These are phyloP conservation scores for Novymonas esmeraldas DNA, from an alignment of 208 protist genomes.

Conservation along the genomic window DNA sequence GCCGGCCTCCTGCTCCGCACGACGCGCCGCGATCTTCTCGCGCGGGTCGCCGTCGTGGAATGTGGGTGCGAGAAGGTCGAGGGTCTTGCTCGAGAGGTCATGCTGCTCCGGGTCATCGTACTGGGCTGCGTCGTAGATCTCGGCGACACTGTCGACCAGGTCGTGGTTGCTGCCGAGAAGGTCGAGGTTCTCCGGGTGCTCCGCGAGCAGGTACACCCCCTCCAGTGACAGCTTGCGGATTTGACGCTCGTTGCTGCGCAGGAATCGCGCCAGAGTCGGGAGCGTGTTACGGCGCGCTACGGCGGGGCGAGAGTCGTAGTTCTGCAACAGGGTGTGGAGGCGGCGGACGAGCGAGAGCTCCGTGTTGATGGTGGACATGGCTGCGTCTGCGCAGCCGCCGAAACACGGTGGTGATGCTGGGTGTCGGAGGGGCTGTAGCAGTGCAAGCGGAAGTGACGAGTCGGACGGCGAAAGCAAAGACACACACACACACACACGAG, in stretches of 20 bases:
- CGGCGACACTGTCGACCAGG: conserved; percentile 58
- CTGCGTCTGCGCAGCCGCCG: not conserved
- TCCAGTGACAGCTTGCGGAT: conserved; percentile 73
- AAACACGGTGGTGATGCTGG: not conserved
- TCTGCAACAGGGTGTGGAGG: conserved; percentile 70
- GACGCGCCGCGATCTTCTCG: conserved; percentile 25
- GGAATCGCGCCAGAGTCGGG: conserved; percentile 77
- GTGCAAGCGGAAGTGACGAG: not conserved
- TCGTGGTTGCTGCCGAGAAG: conserved; percentile 51
- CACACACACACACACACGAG: no score
- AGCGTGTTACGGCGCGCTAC: conserved; percentile 87
- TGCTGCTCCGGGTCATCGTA: conserved; percentile 84
- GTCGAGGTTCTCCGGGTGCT: conserved; percentile 89
- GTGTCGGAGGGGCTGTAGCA: not conserved
- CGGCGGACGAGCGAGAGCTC: conserved; percentile 84
- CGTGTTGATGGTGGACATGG: conserved; percentile 68
- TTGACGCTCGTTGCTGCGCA: conserved; percentile 79
- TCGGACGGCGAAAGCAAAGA: no score
- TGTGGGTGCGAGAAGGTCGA: conserved; percentile 53
- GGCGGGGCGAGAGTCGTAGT: conserved; percentile 78
- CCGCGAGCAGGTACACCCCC: conserved; percentile 71
- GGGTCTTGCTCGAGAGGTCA: conserved; percentile 46
- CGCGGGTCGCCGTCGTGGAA: conserved; percentile 60
- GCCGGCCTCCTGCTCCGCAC: conserved; percentile 27
- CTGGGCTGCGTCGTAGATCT: conserved; percentile 73